A percentile compares a stretch with the other conserved stretches of the same genome.
phyloP scores from a whole-genome alignment of 805 yeast species.

The Candida peoriensis region DNA sequence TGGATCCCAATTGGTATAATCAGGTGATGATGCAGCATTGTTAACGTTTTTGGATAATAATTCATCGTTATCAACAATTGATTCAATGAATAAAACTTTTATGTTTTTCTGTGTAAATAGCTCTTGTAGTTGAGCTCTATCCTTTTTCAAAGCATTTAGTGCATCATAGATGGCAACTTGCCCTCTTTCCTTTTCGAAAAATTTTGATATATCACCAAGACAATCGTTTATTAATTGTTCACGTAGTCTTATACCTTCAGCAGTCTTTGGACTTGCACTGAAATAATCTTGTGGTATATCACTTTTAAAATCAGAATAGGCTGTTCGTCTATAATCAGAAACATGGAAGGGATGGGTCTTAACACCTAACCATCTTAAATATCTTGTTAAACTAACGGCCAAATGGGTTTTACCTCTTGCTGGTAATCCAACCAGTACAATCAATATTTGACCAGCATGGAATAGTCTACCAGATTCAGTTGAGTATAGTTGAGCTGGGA shows the following conservation, averaged over 20 bases:
- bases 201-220: conserved; percentile 60
- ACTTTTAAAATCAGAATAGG: conserved; percentile 28
- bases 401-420: conserved; percentile 94
- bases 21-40: conserved; percentile 85
- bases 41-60: conserved; percentile 71
- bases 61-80: conserved; percentile 67
- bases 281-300: conserved; percentile 68
- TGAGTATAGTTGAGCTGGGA: conserved; percentile 90
- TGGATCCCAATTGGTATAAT: conserved; percentile 72
- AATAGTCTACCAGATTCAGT: conserved; percentile 89
- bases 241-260: conserved; percentile 49
- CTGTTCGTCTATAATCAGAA: conserved; percentile 78
- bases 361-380: conserved; percentile 94
- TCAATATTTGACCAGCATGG: conserved; percentile 92
- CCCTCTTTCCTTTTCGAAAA: conserved; percentile 73
- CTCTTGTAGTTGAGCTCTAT: conserved; percentile 54
- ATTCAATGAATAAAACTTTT: conserved; percentile 83
- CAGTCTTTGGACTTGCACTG: conserved; percentile 44
- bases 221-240: conserved; percentile 57
- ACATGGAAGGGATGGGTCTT: conserved; percentile 87
- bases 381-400: conserved; percentile 86
- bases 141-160: conserved; percentile 72
- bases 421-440: conserved; percentile 87
- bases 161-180: conserved; percentile 98
- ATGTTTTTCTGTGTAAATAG: conserved; percentile 54